Evolutionary conservation across 1,284 basidiomycete genomes (phyloP).

Genomic region (Coniferiporia weirii): DNA sequence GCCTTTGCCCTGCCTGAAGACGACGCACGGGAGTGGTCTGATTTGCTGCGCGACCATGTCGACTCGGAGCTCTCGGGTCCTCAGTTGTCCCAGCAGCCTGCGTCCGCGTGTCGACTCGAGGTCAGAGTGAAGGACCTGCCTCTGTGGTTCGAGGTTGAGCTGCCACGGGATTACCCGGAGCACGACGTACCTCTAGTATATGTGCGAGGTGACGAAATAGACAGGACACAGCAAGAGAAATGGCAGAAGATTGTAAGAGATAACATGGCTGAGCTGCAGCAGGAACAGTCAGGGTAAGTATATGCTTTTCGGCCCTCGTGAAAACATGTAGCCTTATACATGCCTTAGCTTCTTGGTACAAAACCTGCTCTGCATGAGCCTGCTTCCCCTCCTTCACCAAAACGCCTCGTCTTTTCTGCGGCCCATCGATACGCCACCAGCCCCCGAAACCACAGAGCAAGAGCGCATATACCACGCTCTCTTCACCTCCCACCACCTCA

Average conservation of each 20-base stretch:
- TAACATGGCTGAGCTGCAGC: constrained; percentile 33
- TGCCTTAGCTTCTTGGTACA: constrained; percentile 52
- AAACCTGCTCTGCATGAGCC: constrained; percentile 50
- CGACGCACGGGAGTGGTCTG: constrained; percentile 15
- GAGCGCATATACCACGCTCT: constrained; percentile 47
- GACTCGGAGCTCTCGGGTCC: not conserved
- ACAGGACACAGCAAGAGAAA: constrained; percentile 45
- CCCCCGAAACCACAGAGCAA: not conserved
- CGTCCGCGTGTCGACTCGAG: constrained; percentile 22
- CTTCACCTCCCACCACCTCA: constrained; percentile 69
- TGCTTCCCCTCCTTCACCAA: constrained; percentile 53
- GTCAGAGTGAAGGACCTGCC: constrained; percentile 24
- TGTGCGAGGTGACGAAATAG: constrained; percentile 43
- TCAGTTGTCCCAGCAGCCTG: constrained; percentile 7
- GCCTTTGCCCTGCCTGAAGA: constrained; percentile 10
- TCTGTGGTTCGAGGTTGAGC: constrained; percentile 20
- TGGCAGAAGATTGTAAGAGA: constrained; percentile 44
- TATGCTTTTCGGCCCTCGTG: not conserved
- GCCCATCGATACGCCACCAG: not conserved
- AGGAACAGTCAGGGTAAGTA: constrained; percentile 41
- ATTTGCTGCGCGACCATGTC: not conserved
- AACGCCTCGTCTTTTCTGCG: constrained; percentile 21
- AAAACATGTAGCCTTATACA: not conserved
- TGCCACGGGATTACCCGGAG: constrained; percentile 17
- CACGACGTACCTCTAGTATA: constrained; percentile 27